Evolutionary conservation across 1,139 yeast species (phyloP).

Genomic region (Sugiyamaella xylanicola): DNA sequence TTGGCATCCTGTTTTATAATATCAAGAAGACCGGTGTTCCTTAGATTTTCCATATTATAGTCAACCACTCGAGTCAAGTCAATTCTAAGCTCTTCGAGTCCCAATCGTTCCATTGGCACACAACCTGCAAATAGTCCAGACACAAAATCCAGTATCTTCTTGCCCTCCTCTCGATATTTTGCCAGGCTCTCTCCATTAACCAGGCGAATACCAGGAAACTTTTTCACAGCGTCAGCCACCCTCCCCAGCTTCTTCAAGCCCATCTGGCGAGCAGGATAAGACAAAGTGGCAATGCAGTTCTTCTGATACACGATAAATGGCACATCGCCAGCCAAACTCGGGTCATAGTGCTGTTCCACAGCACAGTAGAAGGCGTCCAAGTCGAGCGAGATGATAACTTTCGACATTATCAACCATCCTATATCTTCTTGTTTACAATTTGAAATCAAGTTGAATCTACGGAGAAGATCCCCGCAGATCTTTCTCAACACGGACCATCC

Average conservation of each 20-base stretch:
- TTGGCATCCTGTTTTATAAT: slow-evolving; percentile 12
- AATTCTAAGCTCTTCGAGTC: slow-evolving; percentile 44
- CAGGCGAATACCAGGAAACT: slow-evolving; percentile 37
- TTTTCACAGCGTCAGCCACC: slow-evolving; percentile 32
- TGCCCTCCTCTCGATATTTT: slow-evolving; percentile 42
- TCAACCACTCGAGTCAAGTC: slow-evolving; percentile 38
- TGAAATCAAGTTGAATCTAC: no score
- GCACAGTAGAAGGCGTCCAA: slow-evolving; percentile 45
- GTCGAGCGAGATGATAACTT: slow-evolving; percentile 37
- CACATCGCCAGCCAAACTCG: slow-evolving; percentile 32
- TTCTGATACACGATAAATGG: slow-evolving; percentile 45
- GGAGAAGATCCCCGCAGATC: no score
- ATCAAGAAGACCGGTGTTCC: slow-evolving; percentile 24
- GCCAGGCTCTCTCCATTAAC: slow-evolving; percentile 43
- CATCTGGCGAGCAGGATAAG: slow-evolving; percentile 42
- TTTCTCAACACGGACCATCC: no score
- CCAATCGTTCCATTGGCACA: slow-evolving; percentile 41
- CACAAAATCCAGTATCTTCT: slow-evolving; percentile 37
- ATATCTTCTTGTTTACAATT: no score
- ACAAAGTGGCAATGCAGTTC: slow-evolving; percentile 41
- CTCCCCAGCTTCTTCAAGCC: slow-evolving; percentile 41
- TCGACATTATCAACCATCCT: no score
- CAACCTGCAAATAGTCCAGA: slow-evolving; percentile 30
- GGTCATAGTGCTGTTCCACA: slow-evolving; percentile 41
- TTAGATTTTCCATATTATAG: slow-evolving; percentile 26